These are phyloP conservation scores for Moelleriella libera DNA, from an alignment of 2,329 filamentous ascomycete species.

Conservation along the genomic window DNA sequence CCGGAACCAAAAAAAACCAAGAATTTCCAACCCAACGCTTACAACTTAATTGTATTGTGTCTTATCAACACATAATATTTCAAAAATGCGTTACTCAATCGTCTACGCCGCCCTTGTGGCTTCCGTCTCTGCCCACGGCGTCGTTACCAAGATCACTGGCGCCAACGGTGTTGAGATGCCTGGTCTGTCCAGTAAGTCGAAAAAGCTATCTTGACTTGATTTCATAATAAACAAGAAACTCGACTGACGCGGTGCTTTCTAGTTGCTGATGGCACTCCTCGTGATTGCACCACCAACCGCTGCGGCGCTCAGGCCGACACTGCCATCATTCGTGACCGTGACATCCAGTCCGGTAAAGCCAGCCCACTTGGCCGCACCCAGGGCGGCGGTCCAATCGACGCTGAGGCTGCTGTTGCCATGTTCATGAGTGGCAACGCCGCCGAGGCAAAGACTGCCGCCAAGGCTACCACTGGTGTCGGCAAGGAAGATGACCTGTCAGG, in stretches of 20 bases:
- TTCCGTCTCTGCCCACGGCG: slow-evolving; percentile 41
- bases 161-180: slow-evolving; percentile 51
- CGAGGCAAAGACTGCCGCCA: not conserved
- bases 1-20: not conserved
- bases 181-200: slow-evolving; percentile 27
- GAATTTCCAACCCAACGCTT: not conserved
- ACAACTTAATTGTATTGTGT: not conserved
- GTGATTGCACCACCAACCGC: slow-evolving; percentile 45
- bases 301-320: slow-evolving; percentile 58
- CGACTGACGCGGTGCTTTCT: slow-evolving; percentile 2
- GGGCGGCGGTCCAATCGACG: slow-evolving; percentile 43
- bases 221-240: not conserved
- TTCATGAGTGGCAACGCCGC: slow-evolving; percentile 39
- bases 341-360: slow-evolving; percentile 35
- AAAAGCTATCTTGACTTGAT: too few species aligned
- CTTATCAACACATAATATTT: not conserved
- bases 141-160: slow-evolving; percentile 39
- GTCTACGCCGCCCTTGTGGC: slow-evolving; percentile 23
- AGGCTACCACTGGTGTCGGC: slow-evolving; percentile 22
- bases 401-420: slow-evolving; percentile 38
- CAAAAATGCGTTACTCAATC: slow-evolving; percentile 16
- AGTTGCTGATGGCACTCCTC: slow-evolving; percentile 52
- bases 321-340: slow-evolving; percentile 50
- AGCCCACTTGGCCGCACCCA: slow-evolving; percentile 52
- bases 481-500: slow-evolving; percentile 28